Evolutionary conservation across 192 early-diverging fungal genomes (phyloP).

Genomic region (Backusella parvicylindrica): DNA sequence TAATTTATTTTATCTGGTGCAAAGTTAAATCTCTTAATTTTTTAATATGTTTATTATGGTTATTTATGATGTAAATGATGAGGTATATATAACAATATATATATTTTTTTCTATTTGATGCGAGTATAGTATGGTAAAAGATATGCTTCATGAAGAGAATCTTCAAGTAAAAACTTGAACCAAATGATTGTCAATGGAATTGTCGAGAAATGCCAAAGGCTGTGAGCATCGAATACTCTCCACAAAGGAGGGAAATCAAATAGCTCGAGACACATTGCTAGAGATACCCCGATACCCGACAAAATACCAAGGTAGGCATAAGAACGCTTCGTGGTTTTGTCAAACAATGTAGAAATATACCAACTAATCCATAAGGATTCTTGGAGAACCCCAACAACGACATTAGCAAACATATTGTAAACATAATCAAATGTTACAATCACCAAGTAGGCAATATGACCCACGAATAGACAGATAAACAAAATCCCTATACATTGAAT

Average conservation of each 20-base stretch:
- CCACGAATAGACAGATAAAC: conserved; percentile 29
- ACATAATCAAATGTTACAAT: conserved; percentile 81
- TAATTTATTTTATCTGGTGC: too few species aligned
- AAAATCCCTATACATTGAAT: conserved; percentile 24
- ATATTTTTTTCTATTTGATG: neutral
- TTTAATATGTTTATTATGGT: neutral
- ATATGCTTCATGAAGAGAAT: conserved; percentile 60
- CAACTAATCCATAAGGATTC: conserved; percentile 79
- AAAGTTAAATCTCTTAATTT: neutral
- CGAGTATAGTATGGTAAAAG: neutral
- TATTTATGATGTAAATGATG: neutral
- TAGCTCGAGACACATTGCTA: conserved; percentile 83
- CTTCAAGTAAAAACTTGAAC: conserved; percentile 82
- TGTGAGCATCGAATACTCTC: conserved; percentile 87
- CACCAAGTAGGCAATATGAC: conserved; percentile 75
- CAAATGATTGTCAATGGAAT: conserved; percentile 73
- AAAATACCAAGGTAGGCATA: conserved; percentile 65
- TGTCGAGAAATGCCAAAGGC: conserved; percentile 92
- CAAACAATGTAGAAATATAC: conserved; percentile 34
- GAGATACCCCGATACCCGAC: conserved; percentile 54
- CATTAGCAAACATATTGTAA: conserved; percentile 93
- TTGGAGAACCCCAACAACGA: conserved; percentile 66
- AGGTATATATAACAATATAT: neutral
- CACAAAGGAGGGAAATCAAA: conserved; percentile 92
- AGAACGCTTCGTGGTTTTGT: conserved; percentile 31